Base-by-base conservation (phyloP, 2,329 filamentous ascomycete species). In the Xylaria sp. region DNA sequence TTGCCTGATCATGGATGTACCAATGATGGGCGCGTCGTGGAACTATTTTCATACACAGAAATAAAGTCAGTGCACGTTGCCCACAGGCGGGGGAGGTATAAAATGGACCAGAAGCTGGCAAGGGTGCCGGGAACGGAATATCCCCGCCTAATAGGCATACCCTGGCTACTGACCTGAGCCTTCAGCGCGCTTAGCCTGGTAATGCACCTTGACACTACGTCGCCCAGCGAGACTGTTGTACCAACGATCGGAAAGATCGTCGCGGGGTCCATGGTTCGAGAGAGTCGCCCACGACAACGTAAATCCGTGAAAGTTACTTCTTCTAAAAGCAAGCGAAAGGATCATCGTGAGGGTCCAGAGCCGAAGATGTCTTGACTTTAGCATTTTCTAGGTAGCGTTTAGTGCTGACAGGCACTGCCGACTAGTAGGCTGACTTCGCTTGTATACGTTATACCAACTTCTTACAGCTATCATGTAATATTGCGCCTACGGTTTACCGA, bases 1-100 rank as follows among this genome's bases (percentile, higher is more conserved):
- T 31, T 74, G 71, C 20, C 67, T 69, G 12, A 73, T 72, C 65
- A 74, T 66, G 6, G 72, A 66, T 2, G 71, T 70, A 23, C 73
- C 41, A 20, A 72, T 59, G 6, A 74, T 60, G 0, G 71, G 72
- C 4, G 69, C 71, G 43, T 71, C 60, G 15, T 72, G 63, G 51
- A 67, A 74, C 2, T 54, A 33, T 18, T 15, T 2, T 18, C 10
- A 7, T 33, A 1, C 8, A 48, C 43, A 28, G 28, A 15, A 6
- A 48, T 48, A n/a, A n/a, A 48, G 43, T 48, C 10, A 48, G 46
- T 10, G 8, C 23, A n/a, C 41, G 5, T 13, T 18, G 41, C 33
- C 9, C 31, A 33, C 31, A 33, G 25, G 25, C 3, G 25, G 25
- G 6, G 31, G 31, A 1, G 33, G 10, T 6, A 43, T 18, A 13